Conservation (phyloP, 441 rosid genomes). For the Jatropha multifida region DNA sequence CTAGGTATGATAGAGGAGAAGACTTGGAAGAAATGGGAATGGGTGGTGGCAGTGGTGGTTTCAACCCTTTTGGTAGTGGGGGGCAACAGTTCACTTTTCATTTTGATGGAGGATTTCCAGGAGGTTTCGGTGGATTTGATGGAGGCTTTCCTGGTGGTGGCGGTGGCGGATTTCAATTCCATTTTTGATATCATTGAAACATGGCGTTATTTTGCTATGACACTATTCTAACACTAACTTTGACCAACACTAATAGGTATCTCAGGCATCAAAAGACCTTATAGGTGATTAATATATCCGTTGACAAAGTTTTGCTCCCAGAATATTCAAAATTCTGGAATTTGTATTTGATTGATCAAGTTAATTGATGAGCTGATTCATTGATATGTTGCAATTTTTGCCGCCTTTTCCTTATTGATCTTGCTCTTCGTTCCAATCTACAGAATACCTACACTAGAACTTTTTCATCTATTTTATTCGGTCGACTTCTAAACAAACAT, state of each 20-base stretch:
- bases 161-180: conserved; percentile 68
- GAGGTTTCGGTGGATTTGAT: conserved; percentile 88
- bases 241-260: conserved; percentile 17
- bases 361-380: conserved; percentile 14
- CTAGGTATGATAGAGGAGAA: conserved; percentile 93
- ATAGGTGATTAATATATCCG: background rate
- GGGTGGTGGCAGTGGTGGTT: conserved; percentile 70
- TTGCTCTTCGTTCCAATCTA: too few relatives aligned
- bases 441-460: too few relatives aligned
- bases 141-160: conserved; percentile 66
- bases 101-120: conserved; percentile 91
- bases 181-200: conserved; percentile 43
- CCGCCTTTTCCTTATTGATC: background rate
- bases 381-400: background rate
- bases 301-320: conserved; percentile 9
- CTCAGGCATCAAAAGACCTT: conserved; percentile 10
- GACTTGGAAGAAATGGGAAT: conserved; percentile 91
- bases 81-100: conserved; percentile 82
- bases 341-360: conserved; percentile 23
- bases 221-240: conserved; percentile 5
- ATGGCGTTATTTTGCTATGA: conserved; percentile 1
- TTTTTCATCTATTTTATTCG: too few relatives aligned
- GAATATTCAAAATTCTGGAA: conserved; percentile 15
- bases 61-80: conserved; percentile 77
- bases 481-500: too few relatives aligned